Base-by-base conservation (phyloP, 805 yeast species). In the Lipomyces lipofer region DNA sequence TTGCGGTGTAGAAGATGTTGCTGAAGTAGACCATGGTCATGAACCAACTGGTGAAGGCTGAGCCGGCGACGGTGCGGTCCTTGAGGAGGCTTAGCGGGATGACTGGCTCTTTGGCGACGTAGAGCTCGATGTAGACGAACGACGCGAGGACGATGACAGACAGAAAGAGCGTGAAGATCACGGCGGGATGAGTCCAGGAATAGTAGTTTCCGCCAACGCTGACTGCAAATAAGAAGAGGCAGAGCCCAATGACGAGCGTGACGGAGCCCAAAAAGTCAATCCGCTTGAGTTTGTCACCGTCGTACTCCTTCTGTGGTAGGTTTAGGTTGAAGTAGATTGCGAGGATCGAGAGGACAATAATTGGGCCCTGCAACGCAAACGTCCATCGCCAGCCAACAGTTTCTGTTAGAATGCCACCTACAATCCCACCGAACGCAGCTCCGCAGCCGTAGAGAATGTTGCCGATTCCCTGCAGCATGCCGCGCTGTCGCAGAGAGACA, bases 371-470 rank as follows among this genome's bases (percentile, higher is more conserved):
- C 35, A 65, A 56, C n/a, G 63, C 55, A 55, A 74, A 74, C 15
- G 74, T 73, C 47, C 66, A 74, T 66, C 90, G 73, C 95, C 95
- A 87, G 7, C 87, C 87, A 43, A 75, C 70, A 36, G 62, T 65
- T 8, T 72, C 70, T 28, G 84, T 76, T 46, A 84, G 69, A 24
- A 77, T 54, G 2, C 90, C 89, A 67, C 79, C 68, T 73, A 77
- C 19, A 70, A 50, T 43, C 2, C 90, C 90, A 19, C 94, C 94
- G 43, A 78, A 69, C 0, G 85, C 84, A 1, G 88, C 82, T 5
- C 97, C 97, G 19, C 82, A 66, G 4, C 91, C 94, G 65, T 78
- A 90, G 36, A 82, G 82, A 21, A 90, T 75, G 67, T 90, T 90
- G 29, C 86, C 86, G 43, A 86, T 66, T 0, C 97, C 97, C 67